Evolutionary conservation across 169 alveolate genomes (phyloP).

Genomic region (Cryptosporidium xiaoi): DNA sequence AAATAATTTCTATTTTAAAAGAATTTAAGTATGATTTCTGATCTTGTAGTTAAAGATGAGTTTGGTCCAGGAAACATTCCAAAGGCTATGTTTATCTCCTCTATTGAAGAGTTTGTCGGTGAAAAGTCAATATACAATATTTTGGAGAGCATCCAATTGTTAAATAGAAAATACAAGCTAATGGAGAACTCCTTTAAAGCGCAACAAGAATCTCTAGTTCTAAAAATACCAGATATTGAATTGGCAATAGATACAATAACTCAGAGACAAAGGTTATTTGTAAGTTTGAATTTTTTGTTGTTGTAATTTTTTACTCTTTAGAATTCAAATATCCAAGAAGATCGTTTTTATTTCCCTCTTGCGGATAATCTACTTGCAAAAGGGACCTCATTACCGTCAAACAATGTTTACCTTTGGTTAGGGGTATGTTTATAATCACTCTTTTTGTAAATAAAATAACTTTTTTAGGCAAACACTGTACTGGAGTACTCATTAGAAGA

Average conservation of each 20-base stretch:
- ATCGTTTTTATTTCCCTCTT: constrained; percentile 75
- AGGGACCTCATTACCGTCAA: constrained; percentile 84
- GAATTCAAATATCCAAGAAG: neutral
- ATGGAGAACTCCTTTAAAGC: constrained; percentile 62
- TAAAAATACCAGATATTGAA: constrained; percentile 68
- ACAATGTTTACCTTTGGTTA: constrained; percentile 86
- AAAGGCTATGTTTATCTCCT: constrained; percentile 49
- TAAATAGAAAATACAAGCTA: constrained; percentile 60
- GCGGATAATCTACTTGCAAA: constrained; percentile 87
- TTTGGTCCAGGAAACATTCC: constrained; percentile 56
- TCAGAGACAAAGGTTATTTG: constrained; percentile 52
- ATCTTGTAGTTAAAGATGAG: constrained; percentile 66
- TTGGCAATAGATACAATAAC: constrained; percentile 51
- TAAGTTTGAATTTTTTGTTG: constrained; percentile 15
- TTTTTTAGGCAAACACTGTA: constrained; percentile 86
- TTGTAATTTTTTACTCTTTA: neutral
- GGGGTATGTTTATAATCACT: constrained; percentile 80
- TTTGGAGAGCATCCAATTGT: constrained; percentile 44
- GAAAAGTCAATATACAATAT: constrained; percentile 12
- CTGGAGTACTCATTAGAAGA: constrained; percentile 89
- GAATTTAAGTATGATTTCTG: constrained; percentile 30
- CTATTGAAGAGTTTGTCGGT: constrained; percentile 69
- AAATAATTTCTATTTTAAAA: neutral
- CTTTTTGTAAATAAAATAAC: neutral
- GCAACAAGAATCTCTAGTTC: constrained; percentile 52